Base-by-base conservation (phyloP, 169 alveolate genomes). In the Plasmodium berghei region DNA sequence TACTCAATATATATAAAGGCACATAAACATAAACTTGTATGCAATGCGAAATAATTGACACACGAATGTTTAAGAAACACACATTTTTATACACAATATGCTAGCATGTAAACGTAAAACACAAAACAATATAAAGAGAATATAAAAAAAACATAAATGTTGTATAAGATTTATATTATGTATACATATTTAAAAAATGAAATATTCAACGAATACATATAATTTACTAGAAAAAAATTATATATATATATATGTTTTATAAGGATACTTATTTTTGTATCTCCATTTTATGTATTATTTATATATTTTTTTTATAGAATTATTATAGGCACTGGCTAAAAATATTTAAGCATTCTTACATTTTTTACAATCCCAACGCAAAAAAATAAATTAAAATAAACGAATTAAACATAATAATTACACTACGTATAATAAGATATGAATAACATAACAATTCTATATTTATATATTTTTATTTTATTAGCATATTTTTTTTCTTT, bases 1-100 rank as follows among this genome's bases (percentile, higher is more conserved):
- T 14, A 52, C 59, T 14, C 22, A 52, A 14, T 52, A 6, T 52
- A 52, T 20, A 67, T 67, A 67, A 5, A 67, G 45, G 61, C 18
- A 67, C 20, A 62, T 46, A 45, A 20, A 20, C 40, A 67, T 46
- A 67, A 45, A 67, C 66, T n/a, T 58, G 20, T 58, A 20, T 20
- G 66, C 20, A 58, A 52, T 52, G 6, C 6, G 20, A 52, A 52
- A 6, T 22, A 52, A 2, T 52, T 52, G 20, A 16, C 59, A 16
- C 20, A 52, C 2, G 59, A 52, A 52, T 52, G 59, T 0, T 52
- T 52, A 6, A 52, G 59, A 52, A 14, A 52, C 20, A 52, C 59
- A 52, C 20, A 52, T 16, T 0, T 52, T 52, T 16, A 52, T 52
- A 52, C 59, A 52, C 6, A 16, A 52, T 4, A 34, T 34, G 42